phyloP scores from a whole-genome alignment of 2,329 filamentous ascomycete genomes.

The Eutypa lata region DNA sequence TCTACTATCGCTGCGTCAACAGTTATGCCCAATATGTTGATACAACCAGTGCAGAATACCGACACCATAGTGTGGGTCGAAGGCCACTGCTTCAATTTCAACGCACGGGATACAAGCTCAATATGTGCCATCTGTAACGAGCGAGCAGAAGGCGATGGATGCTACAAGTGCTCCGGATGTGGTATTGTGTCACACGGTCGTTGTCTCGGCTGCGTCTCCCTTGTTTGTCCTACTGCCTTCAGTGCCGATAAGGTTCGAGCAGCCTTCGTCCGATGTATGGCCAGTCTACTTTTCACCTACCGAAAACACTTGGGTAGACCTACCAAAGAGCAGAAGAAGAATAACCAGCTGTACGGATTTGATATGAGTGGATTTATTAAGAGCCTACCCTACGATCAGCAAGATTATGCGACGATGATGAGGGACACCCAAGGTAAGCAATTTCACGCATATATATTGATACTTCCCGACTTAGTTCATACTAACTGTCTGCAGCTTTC shows the following conservation, averaged over 20 bases:
- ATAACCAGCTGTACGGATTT: slow-evolving; percentile 60
- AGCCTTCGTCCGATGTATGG: slow-evolving; percentile 62
- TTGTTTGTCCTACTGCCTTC: slow-evolving; percentile 64
- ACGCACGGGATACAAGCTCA: slow-evolving; percentile 54
- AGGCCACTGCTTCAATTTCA: slow-evolving; percentile 75
- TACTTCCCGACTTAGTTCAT: background rate
- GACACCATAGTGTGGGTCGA: slow-evolving; percentile 81
- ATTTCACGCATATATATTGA: background rate
- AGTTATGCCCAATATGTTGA: slow-evolving; percentile 80
- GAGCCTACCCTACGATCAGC: slow-evolving; percentile 63
- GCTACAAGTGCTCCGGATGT: slow-evolving; percentile 72
- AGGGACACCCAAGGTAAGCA: slow-evolving; percentile 62
- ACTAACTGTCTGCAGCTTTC: slow-evolving; percentile 48
- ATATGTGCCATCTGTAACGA: slow-evolving; percentile 76
- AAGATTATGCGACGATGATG: slow-evolving; percentile 62
- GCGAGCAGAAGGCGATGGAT: slow-evolving; percentile 65
- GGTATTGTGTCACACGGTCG: slow-evolving; percentile 53
- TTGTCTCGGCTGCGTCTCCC: slow-evolving; percentile 59
- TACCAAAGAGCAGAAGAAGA: slow-evolving; percentile 57
- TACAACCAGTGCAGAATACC: slow-evolving; percentile 75
- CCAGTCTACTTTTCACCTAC: slow-evolving; percentile 65
- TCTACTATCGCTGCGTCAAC: slow-evolving; percentile 84
- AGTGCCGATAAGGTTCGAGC: slow-evolving; percentile 59
- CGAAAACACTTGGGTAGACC: slow-evolving; percentile 61
- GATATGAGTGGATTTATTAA: slow-evolving; percentile 64